phyloP scores from a whole-genome alignment of 1,284 basidiomycete genomes.

The Naganishia albida region DNA sequence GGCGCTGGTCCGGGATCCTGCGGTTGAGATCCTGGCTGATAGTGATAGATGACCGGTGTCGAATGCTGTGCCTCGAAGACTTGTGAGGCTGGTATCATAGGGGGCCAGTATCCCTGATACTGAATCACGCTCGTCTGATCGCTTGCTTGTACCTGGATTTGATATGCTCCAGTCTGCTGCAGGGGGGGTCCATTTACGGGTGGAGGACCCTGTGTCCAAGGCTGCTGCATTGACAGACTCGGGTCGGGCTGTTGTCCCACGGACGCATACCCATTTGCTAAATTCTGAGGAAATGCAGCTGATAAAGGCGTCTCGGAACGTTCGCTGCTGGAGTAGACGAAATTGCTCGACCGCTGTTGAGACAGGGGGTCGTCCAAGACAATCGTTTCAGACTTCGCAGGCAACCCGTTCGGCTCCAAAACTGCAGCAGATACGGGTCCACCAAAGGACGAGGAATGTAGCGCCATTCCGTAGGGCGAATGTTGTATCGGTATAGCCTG shows the following conservation, averaged over 20 bases:
- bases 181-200: not conserved
- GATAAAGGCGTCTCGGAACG: not conserved
- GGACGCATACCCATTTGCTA: not conserved
- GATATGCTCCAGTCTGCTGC: not conserved
- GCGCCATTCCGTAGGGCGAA: not conserved
- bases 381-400: too few relatives aligned
- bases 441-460: not conserved
- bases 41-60: not conserved
- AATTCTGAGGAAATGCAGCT: not conserved
- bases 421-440: not conserved
- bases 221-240: not conserved
- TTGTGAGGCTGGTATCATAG: not conserved
- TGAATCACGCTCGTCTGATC: not conserved
- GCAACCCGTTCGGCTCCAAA: not conserved
- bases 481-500: conserved; percentile 1
- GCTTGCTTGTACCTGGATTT: not conserved
- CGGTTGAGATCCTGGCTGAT: not conserved
- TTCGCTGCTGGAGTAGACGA: not conserved
- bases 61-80: not conserved
- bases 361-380: not conserved
- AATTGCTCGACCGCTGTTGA: not conserved
- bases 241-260: not conserved
- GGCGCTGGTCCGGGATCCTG: too few relatives aligned
- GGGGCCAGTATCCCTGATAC: not conserved
- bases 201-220: not conserved